Evolutionary conservation across 495 filamentous ascomycete genomes (phyloP).

Genomic region (Polyplosphaeria fusca): DNA sequence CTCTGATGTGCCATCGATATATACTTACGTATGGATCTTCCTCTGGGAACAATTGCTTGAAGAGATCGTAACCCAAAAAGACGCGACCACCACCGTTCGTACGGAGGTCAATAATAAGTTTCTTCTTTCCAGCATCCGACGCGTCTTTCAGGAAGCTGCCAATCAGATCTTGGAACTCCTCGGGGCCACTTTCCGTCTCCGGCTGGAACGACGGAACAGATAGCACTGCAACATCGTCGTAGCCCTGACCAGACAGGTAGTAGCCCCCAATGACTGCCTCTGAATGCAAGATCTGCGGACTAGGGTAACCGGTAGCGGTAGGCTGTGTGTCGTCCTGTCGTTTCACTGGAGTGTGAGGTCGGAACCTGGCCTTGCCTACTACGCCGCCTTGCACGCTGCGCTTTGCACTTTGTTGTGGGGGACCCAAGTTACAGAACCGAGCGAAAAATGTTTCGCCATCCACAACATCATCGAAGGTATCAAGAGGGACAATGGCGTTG

Average conservation of each 20-base stretch:
- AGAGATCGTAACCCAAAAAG: conserved; percentile 31
- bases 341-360: background rate
- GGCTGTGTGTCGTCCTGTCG: conserved; percentile 2
- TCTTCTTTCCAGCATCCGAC: conserved; percentile 22
- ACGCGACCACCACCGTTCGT: conserved; percentile 30
- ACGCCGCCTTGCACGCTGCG: background rate
- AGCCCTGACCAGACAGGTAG: conserved; percentile 27
- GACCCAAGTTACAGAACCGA: conserved; percentile 26
- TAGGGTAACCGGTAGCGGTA: conserved; percentile 22
- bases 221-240: conserved; percentile 34
- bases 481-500: conserved; percentile 37
- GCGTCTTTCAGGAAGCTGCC: conserved; percentile 23
- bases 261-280: conserved; percentile 28
- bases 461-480: conserved; percentile 17
- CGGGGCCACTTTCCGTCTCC: conserved; percentile 1
- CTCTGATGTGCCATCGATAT: too few relatives aligned
- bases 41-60: conserved; percentile 33
- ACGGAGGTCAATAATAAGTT: conserved; percentile 31
- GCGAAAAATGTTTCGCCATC: conserved; percentile 25
- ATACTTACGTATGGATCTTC: too few relatives aligned
- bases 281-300: conserved; percentile 15
- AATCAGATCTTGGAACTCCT: conserved; percentile 27
- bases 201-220: conserved; percentile 29
- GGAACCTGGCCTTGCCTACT: background rate
- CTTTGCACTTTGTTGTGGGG: conserved; percentile 4